phyloP scores from a whole-genome alignment of 148 eudicot genomes.

The Diospyros kaki region DNA sequence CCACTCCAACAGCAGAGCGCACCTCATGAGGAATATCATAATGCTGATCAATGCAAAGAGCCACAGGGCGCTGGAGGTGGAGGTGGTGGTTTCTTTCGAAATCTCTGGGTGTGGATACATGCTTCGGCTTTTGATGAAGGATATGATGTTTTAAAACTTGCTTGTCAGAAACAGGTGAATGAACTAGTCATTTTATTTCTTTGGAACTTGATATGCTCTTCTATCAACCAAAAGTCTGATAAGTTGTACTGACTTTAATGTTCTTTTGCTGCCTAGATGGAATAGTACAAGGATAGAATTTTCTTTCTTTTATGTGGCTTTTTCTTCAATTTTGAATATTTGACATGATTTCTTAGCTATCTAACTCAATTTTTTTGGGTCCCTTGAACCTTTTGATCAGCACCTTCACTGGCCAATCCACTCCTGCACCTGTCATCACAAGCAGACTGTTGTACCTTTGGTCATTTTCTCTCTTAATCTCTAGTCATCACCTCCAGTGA shows the following conservation, averaged over 20 bases:
- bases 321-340: too few relatives aligned
- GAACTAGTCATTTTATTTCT: neutral
- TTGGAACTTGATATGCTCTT: neutral
- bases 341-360: too few relatives aligned
- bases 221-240: neutral
- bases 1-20: slow-evolving; percentile 31
- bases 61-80: slow-evolving; percentile 14
- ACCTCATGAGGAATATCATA: slow-evolving; percentile 15
- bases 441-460: too few relatives aligned
- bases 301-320: neutral
- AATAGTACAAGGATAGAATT: neutral
- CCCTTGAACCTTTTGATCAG: too few relatives aligned
- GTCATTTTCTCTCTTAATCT: too few relatives aligned
- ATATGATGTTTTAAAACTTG: slow-evolving; percentile 46
- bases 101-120: slow-evolving; percentile 89
- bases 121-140: slow-evolving; percentile 71
- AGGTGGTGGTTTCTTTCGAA: slow-evolving; percentile 27
- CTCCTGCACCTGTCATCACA: too few relatives aligned
- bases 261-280: neutral
- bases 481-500: too few relatives aligned
- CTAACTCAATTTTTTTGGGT: too few relatives aligned
- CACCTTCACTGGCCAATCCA: too few relatives aligned
- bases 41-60: slow-evolving; percentile 11
- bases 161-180: slow-evolving; percentile 60
- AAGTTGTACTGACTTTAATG: neutral